A percentile compares a stretch with the other conserved stretches of the same genome.
Evolutionary conservation across 345 rosid species (phyloP).

Genomic region (Rhodamnia rubescens): DNA sequence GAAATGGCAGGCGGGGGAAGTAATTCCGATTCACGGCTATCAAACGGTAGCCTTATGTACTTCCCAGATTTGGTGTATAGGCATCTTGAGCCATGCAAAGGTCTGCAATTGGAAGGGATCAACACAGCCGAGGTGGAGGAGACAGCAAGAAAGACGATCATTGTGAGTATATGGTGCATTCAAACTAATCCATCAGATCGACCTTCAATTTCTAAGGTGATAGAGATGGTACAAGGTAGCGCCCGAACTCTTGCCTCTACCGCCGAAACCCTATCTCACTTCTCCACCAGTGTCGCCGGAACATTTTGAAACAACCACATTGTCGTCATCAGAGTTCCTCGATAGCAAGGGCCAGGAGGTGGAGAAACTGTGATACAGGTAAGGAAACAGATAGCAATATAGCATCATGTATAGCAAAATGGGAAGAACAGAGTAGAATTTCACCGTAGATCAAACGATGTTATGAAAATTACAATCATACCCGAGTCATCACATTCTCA

Average conservation of each 20-base stretch:
- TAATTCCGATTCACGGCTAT: background rate
- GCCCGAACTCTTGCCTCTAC: background rate
- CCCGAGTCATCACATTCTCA: too few relatives aligned
- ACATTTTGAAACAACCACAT: background rate
- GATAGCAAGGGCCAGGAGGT: background rate
- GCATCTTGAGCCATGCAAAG: background rate
- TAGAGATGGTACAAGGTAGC: conserved; percentile 4
- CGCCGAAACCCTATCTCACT: background rate
- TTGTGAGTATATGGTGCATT: conserved; percentile 9
- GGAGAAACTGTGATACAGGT: background rate
- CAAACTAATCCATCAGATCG: conserved; percentile 12
- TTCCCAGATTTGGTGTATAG: conserved; percentile 5
- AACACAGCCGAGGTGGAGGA: background rate
- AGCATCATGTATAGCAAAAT: too few relatives aligned
- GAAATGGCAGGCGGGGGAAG: conserved; percentile 9
- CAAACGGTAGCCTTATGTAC: conserved; percentile 2
- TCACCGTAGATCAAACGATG: too few relatives aligned
- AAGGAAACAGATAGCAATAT: background rate
- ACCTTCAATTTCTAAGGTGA: background rate
- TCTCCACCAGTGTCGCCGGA: background rate
- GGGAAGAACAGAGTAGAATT: too few relatives aligned
- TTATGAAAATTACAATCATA: too few relatives aligned
- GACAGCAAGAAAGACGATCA: background rate
- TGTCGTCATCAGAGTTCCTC: background rate
- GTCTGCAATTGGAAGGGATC: background rate